These are phyloP conservation scores for Carex arenaria DNA, from an alignment of 202 grass and related monocot species.

Conservation along the genomic window DNA sequence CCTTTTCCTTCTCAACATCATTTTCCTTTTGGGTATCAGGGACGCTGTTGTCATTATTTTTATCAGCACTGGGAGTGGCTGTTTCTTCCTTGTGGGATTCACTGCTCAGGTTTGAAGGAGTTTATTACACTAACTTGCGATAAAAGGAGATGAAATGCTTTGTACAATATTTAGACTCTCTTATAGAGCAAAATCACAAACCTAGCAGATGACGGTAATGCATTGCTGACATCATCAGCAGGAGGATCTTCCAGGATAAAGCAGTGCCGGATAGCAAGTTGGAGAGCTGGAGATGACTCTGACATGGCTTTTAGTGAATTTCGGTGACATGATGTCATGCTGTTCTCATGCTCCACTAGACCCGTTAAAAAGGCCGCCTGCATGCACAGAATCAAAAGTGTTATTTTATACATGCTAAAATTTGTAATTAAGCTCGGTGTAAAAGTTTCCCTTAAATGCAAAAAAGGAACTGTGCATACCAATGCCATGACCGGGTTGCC, in stretches of 20 bases:
- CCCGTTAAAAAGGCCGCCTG: conserved; percentile 81
- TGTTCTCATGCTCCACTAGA: conserved; percentile 60
- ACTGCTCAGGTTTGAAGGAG: conserved; percentile 31
- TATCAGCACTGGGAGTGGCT: conserved; percentile 32
- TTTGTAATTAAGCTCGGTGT: not conserved
- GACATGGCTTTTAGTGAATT: conserved; percentile 90
- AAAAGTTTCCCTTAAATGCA: not conserved
- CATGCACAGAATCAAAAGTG: conserved; percentile 31
- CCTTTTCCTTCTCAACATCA: conserved; percentile 45
- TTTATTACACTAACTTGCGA: conserved; percentile 5
- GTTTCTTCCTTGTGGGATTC: conserved; percentile 32
- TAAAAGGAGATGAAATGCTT: conserved; percentile 7
- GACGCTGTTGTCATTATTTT: conserved; percentile 35
- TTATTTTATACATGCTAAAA: not conserved
- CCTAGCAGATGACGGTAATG: conserved; percentile 36
- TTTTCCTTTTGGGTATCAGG: conserved; percentile 18
- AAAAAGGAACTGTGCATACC: conserved; percentile 37
- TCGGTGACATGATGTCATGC: conserved; percentile 52
- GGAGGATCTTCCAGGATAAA: conserved; percentile 91
- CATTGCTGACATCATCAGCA: conserved; percentile 38
- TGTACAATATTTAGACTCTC: conserved; percentile 6
- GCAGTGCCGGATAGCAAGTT: conserved; percentile 90
- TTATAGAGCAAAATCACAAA: conserved; percentile 33
- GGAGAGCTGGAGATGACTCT: conserved; percentile 70
- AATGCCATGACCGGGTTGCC: conserved; percentile 97